A percentile compares a stretch with the other conserved stretches of the same genome.
phyloP scores from a whole-genome alignment of 192 early-diverging fungal genomes.

The Podila verticillata region DNA sequence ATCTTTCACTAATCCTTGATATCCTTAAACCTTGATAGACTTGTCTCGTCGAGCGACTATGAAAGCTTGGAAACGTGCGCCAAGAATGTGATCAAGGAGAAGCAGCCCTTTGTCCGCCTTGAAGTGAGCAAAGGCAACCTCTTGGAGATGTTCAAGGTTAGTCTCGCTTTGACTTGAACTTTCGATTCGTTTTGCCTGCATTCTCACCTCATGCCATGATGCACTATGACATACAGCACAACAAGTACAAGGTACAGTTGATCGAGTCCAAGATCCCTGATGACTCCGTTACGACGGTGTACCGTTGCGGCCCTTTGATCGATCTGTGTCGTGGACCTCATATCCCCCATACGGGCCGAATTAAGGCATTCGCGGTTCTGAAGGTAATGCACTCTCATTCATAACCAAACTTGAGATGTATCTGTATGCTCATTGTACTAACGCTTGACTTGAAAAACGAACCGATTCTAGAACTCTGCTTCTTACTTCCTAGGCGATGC shows the following conservation, averaged over 20 bases:
- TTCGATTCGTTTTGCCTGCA: neutral
- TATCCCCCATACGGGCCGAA: slow-evolving; percentile 88
- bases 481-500: slow-evolving; percentile 98
- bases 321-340: slow-evolving; percentile 98
- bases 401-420: neutral
- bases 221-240: slow-evolving; percentile 62
- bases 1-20: neutral
- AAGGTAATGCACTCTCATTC: slow-evolving; percentile 58
- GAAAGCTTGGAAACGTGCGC: slow-evolving; percentile 84
- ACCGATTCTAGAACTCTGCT: slow-evolving; percentile 80
- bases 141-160: slow-evolving; percentile 92
- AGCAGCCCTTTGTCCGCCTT: slow-evolving; percentile 94
- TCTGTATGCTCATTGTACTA: neutral
- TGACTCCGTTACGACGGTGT: slow-evolving; percentile 94
- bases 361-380: slow-evolving; percentile 90
- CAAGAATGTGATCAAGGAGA: slow-evolving; percentile 89
- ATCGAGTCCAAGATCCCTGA: slow-evolving; percentile 94
- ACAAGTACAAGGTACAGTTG: slow-evolving; percentile 96
- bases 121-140: slow-evolving; percentile 87
- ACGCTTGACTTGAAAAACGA: neutral
- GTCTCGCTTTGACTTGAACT: neutral
- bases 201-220: no score
- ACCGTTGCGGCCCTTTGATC: slow-evolving; percentile 98
- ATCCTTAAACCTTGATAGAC: slow-evolving; percentile 48
- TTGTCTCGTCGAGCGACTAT: slow-evolving; percentile 86